These are phyloP conservation scores for Corymbia citriodora DNA, from an alignment of 441 rosid genomes.

Conservation along the genomic window DNA sequence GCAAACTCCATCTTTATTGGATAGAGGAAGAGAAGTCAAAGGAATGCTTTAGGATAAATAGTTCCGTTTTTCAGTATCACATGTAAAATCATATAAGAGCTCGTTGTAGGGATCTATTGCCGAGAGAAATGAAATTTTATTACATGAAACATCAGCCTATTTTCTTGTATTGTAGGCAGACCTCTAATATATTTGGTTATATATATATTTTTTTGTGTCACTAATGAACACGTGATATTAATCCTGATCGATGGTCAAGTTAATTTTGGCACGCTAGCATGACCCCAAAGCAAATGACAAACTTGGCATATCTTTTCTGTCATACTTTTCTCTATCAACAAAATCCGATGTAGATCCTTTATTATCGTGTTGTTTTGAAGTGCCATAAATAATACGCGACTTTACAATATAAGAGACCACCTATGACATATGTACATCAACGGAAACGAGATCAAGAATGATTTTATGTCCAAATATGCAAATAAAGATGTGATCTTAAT, in stretches of 20 bases:
- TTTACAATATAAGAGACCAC: not conserved
- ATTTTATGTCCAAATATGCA: not conserved
- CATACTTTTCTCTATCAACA: not conserved
- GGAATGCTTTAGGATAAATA: not conserved
- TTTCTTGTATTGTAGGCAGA: not conserved
- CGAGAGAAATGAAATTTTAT: not conserved
- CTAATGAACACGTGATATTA: not conserved
- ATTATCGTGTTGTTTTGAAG: not conserved
- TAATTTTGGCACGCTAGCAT: not conserved
- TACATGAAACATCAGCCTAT: not conserved
- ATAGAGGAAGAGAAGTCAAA: not conserved
- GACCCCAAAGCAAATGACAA: not conserved
- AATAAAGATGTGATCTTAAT: not conserved
- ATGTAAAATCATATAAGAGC: rapidly evolving
- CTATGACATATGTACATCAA: not conserved
- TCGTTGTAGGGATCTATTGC: not conserved
- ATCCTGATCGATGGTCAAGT: not conserved
- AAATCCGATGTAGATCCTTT: not conserved
- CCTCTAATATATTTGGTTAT: not conserved
- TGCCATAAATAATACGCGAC: not conserved
- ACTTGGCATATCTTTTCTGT: not conserved
- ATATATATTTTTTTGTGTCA: not conserved
- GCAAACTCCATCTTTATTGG: not conserved
- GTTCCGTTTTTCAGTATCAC: not conserved
- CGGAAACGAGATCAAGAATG: not conserved